Base-by-base conservation (phyloP, 495 filamentous ascomycete species). In the Margaritispora aquatica region DNA sequence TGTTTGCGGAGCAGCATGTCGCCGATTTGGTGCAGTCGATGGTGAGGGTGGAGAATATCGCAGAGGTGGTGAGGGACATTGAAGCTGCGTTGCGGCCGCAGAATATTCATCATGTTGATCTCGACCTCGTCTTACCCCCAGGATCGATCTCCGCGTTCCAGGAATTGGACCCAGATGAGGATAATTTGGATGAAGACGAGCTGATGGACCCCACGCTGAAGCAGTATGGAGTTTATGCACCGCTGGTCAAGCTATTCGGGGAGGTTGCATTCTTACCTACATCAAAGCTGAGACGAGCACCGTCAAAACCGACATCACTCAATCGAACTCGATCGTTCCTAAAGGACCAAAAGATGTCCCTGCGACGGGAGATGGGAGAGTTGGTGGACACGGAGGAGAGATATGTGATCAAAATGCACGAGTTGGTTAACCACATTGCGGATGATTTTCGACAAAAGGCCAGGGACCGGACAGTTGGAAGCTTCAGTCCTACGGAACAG, bases 1-100 rank as follows among this genome's bases (percentile, higher is more conserved):
- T 94, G 57, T 97, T 97, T 69, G 83, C 90, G 62, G 92, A 96
- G 69, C 85, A 89, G 73, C 94, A 99, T 79, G 91, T 93, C 5
- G 94, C 90, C 41, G 85, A 95, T 66, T 74, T 99, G 50, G 92
- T 92, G 27, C 87, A 87, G 66, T 82, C 84, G 5, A 91, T 96
- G 83, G 78, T 82, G 7, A 85, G 81, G 73, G 84, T 92, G 41
- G 88, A 93, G 22, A 86, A 90, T 69, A 80, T 84, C 2, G 66
- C 70, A 34, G 88, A 91, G 1, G 81, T 91, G n/a, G 79, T 91
- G 47, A 72, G 77, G 9, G 84, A 86, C 56, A 76, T 97, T 54
- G 79, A 84, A 34, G 75, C 77, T 31, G 87, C 91, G 20, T 82
- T 94, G 54, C 84, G 85, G 52, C 86, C 89, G 27, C 89, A 90